Base-by-base conservation (phyloP, 73 alveolate species). In the Blepharisma japonicum region DNA sequence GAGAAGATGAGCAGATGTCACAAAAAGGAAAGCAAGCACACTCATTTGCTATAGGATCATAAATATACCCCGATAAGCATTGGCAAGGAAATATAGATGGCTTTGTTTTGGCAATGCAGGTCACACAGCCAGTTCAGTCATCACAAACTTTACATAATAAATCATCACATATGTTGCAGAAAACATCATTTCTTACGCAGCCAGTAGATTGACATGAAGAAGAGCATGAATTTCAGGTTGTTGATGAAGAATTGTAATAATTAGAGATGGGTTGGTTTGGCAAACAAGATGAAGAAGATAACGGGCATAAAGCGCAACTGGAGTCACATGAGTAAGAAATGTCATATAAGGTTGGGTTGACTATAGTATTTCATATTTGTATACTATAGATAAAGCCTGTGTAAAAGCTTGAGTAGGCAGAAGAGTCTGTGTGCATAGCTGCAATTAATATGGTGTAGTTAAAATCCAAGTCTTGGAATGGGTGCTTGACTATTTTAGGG, bases 111-210 rank as follows among this genome's bases (percentile, higher is more conserved):
- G 74, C 0, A 14, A 14, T 61, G 23, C 74, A 61, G 5, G 47
- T 61, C 47, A 25, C 47, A 25, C 74, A 61, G 5, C 74, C 74
- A 18, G 74, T 61, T 25, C 47, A 61, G 23, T 61, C 74, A 0
- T 61, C 18, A 25, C 74, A 61, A 2, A 39, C 14, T 20, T n/a
- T 14, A 5, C 74, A 61, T n/a, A 61, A 4, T 25, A 18, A 14
- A 25, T 61, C 46, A 25, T 61, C 14, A 5, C 74, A 61, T 18
- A 61, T 8, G 47, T 61, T 61, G 47, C 74, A 61, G 74, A 14
- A 61, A 18, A 9, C 23, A 2, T 8, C 74, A 61, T 61, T 39
- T 18, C 74, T n/a, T 20, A 61, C 74, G 5, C 74, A 61, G 23
- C 74, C 74, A 20, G 49, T 20, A 14, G 46, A 20, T 3, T 32